Conservation (phyloP, 768 basidiomycete species). For the Vishniacozyma victoriae region DNA sequence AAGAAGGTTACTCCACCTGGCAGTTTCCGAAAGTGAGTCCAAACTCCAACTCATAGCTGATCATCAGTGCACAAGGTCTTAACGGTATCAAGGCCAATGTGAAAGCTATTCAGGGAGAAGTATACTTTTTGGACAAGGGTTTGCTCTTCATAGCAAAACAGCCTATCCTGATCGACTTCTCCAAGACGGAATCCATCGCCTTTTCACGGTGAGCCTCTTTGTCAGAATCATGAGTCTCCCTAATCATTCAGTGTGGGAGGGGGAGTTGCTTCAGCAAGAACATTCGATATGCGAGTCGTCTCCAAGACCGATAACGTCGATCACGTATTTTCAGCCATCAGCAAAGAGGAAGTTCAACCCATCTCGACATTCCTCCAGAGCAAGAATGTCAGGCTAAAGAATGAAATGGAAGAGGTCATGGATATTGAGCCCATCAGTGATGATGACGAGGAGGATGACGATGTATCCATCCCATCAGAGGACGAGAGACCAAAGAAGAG, state of each 20-base stretch:
- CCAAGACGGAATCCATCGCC: slow-evolving; percentile 79
- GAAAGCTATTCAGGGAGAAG: slow-evolving; percentile 91
- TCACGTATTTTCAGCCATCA: slow-evolving; percentile 83
- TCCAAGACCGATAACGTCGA: slow-evolving; percentile 71
- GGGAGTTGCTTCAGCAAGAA: slow-evolving; percentile 77
- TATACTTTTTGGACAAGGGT: slow-evolving; percentile 97
- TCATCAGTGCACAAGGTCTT: slow-evolving; percentile 72
- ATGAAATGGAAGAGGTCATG: slow-evolving; percentile 86
- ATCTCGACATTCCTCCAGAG: slow-evolving; percentile 78
- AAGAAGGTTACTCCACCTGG: slow-evolving; percentile 89
- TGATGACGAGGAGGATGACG: slow-evolving; percentile 53
- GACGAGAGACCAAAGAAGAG: slow-evolving; percentile 71
- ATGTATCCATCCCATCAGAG: slow-evolving; percentile 49
- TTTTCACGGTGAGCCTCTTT: slow-evolving; percentile 62
- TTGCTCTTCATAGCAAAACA: slow-evolving; percentile 97
- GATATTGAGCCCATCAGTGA: slow-evolving; percentile 51
- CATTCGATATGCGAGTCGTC: slow-evolving; percentile 87
- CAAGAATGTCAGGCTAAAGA: slow-evolving; percentile 90
- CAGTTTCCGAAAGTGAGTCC: slow-evolving; percentile 68
- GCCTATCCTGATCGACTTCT: slow-evolving; percentile 80
- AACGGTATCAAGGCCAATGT: slow-evolving; percentile 96
- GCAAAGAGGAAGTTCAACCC: slow-evolving; percentile 87
- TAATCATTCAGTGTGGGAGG: slow-evolving; percentile 63
- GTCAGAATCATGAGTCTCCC: not conserved
- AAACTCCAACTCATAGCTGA: not conserved